phyloP scores from a whole-genome alignment of 306 rosid genomes.

The Dryas octopetala region DNA sequence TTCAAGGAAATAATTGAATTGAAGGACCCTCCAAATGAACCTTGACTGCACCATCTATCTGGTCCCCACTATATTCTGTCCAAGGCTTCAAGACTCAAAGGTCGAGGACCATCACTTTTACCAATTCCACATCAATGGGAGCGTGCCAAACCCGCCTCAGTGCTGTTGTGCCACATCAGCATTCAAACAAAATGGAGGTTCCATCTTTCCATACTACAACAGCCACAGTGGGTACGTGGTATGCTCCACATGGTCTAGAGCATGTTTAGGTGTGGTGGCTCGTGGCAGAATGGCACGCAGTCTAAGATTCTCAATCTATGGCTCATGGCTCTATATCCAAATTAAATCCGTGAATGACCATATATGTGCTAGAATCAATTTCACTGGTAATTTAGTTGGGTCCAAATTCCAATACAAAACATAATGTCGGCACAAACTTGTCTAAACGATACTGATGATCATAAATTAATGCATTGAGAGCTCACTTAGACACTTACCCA shows the following conservation, averaged over 20 bases:
- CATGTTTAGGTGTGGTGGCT: too few relatives aligned
- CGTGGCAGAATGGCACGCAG: background rate
- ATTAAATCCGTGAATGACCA: too few relatives aligned
- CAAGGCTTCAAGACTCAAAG: background rate
- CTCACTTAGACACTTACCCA: background rate
- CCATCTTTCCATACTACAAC: background rate
- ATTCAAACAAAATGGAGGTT: background rate
- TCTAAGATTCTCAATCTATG: background rate
- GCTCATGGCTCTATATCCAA: too few relatives aligned
- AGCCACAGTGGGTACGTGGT: background rate
- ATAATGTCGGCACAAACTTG: background rate
- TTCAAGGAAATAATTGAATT: background rate
- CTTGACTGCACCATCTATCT: background rate
- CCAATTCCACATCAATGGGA: slow-evolving; percentile 13
- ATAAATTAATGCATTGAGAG: background rate
- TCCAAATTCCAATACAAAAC: background rate
- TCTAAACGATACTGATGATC: background rate
- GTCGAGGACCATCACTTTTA: background rate
- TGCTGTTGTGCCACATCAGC: background rate
- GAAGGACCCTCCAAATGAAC: background rate
- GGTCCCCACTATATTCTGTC: slow-evolving; percentile 7
- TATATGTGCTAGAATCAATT: too few relatives aligned
- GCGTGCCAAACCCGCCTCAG: background rate
- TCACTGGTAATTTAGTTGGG: background rate
- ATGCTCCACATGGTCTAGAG: too few relatives aligned